Evolutionary conservation across 2,329 filamentous ascomycete genomes (phyloP).

Genomic region (Hortaea sp.): DNA sequence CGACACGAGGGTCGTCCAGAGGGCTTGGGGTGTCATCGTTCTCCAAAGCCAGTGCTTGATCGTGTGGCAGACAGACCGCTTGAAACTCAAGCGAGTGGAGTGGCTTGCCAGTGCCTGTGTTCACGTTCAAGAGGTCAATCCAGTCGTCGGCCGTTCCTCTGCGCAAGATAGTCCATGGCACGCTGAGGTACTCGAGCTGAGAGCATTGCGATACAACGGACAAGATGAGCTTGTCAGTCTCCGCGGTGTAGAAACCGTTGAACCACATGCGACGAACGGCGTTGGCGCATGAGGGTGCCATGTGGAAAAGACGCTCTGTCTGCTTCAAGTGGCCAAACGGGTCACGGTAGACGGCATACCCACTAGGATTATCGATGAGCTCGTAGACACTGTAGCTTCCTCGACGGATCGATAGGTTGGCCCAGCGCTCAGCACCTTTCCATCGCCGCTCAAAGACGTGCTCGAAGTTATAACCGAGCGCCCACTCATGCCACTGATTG

Average conservation of each 20-base stretch:
- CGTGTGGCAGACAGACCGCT: slow-evolving; percentile 38
- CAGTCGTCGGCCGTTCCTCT: slow-evolving; percentile 39
- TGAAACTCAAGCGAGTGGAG: slow-evolving; percentile 43
- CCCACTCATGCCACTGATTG: slow-evolving; percentile 44
- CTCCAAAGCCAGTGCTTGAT: slow-evolving; percentile 35
- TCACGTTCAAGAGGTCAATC: slow-evolving; percentile 37
- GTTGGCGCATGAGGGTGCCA: slow-evolving; percentile 35
- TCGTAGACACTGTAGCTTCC: slow-evolving; percentile 37
- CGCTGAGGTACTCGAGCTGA: slow-evolving; percentile 37
- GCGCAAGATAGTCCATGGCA: slow-evolving; percentile 45
- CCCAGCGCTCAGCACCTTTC: slow-evolving; percentile 44
- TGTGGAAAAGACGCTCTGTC: slow-evolving; percentile 36
- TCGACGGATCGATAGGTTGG: slow-evolving; percentile 35
- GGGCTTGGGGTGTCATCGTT: slow-evolving; percentile 26
- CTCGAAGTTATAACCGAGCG: slow-evolving; percentile 40
- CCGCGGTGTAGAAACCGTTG: slow-evolving; percentile 43
- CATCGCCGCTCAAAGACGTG: slow-evolving; percentile 43
- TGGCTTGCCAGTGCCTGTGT: slow-evolving; percentile 27
- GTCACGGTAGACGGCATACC: slow-evolving; percentile 42
- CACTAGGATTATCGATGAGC: slow-evolving; percentile 35
- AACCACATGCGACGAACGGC: slow-evolving; percentile 46
- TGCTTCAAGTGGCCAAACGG: slow-evolving; percentile 40
- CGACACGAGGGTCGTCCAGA: slow-evolving; percentile 32
- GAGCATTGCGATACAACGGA: slow-evolving; percentile 37
- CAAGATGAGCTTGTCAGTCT: slow-evolving; percentile 42